Conservation (phyloP, 1,284 basidiomycete species). For the Apiotrichum mycotoxinovorans region DNA sequence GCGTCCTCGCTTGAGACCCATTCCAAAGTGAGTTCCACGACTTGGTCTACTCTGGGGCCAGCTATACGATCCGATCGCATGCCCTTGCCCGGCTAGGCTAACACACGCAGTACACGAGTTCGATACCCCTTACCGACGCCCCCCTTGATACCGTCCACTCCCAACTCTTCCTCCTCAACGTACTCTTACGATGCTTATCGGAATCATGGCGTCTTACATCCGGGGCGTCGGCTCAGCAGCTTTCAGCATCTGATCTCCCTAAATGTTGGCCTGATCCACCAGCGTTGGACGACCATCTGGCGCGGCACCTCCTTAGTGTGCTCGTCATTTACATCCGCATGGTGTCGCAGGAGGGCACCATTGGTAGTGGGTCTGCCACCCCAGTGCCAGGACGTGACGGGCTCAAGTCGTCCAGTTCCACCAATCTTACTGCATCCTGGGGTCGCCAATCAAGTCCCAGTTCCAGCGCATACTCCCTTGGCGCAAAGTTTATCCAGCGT, state of each 20-base stretch:
- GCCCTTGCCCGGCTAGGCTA: background rate
- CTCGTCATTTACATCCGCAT: constrained; percentile 78
- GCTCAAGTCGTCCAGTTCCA: constrained; percentile 19
- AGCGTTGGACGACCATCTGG: constrained; percentile 77
- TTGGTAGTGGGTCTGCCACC: constrained; percentile 11
- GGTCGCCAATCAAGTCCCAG: constrained; percentile 14
- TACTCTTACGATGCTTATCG: constrained; percentile 70
- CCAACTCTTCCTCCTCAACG: constrained; percentile 81
- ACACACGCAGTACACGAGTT: constrained; percentile 47
- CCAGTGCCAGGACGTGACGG: constrained; percentile 27
- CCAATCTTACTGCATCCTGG: constrained; percentile 20
- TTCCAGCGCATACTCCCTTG: constrained; percentile 23
- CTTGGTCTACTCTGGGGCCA: too few relatives aligned
- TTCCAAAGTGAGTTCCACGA: constrained; percentile 58
- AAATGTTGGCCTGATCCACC: constrained; percentile 64
- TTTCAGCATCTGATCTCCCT: constrained; percentile 26
- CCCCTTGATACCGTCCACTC: constrained; percentile 77
- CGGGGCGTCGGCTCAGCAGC: constrained; percentile 17
- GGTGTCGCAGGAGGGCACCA: constrained; percentile 52
- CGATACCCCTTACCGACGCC: constrained; percentile 48
- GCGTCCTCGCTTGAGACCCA: constrained; percentile 70
- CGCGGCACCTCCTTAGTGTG: constrained; percentile 77
- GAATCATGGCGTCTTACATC: constrained; percentile 65
- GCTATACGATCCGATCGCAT: too few relatives aligned
- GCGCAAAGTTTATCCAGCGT: constrained; percentile 29